These are phyloP conservation scores for Penicillium thymicola DNA, from an alignment of 2,329 filamentous ascomycete species.

Conservation along the genomic window DNA sequence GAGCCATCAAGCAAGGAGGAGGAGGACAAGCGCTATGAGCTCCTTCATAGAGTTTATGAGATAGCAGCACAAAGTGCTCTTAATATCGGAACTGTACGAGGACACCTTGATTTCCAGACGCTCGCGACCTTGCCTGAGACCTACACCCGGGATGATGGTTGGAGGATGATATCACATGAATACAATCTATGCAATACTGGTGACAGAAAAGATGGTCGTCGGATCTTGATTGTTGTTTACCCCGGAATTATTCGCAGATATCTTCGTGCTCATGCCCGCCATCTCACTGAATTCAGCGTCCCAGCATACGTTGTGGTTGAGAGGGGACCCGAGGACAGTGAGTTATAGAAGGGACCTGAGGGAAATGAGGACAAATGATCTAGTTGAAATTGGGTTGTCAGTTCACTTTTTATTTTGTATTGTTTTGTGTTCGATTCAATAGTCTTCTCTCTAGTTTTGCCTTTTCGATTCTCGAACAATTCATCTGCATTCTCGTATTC, in stretches of 20 bases:
- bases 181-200: neutral
- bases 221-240: neutral
- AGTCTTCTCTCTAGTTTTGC: too few relatives aligned
- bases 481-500: too few relatives aligned
- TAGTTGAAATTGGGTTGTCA: neutral
- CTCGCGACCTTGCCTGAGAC: neutral
- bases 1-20: neutral
- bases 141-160: neutral
- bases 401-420: neutral
- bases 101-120: neutral
- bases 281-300: neutral
- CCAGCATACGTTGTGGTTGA: neutral
- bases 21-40: neutral
- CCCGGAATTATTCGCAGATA: neutral
- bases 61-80: neutral
- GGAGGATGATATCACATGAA: neutral
- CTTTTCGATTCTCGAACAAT: too few relatives aligned
- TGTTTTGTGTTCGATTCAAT: neutral
- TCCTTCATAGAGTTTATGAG: neutral
- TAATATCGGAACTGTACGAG: neutral
- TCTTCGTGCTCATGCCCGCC: rapidly evolving
- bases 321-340: neutral
- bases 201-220: neutral
- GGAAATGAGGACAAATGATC: neutral
- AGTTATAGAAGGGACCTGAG: neutral